A percentile compares a stretch with the other conserved stretches of the same genome.
phyloP scores from a whole-genome alignment of 2,329 filamentous ascomycete species.

The Fusarium equiseti region DNA sequence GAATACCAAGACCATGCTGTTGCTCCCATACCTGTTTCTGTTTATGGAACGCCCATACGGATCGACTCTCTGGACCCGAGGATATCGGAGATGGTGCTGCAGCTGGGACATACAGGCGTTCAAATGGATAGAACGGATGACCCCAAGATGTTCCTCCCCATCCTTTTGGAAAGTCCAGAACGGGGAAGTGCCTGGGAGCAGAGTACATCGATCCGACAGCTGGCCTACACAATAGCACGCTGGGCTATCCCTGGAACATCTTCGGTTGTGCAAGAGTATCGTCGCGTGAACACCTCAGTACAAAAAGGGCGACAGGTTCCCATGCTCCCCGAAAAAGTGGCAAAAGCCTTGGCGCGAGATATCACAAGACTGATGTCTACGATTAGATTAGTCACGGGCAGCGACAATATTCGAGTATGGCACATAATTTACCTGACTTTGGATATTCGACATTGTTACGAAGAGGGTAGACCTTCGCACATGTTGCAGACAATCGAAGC shows the following conservation, averaged over 20 bases:
- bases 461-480: slow-evolving; percentile 48
- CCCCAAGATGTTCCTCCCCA: slow-evolving; percentile 71
- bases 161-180: slow-evolving; percentile 69
- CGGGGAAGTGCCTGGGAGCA: slow-evolving; percentile 69
- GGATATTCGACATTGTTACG: slow-evolving; percentile 48
- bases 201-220: slow-evolving; percentile 61
- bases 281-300: slow-evolving; percentile 50
- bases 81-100: slow-evolving; percentile 55
- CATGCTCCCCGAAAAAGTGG: slow-evolving; percentile 24
- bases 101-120: slow-evolving; percentile 38
- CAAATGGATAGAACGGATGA: slow-evolving; percentile 36
- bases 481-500: slow-evolving; percentile 42
- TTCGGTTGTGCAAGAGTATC: slow-evolving; percentile 52
- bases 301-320: slow-evolving; percentile 49
- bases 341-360: slow-evolving; percentile 25
- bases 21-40: slow-evolving; percentile 32
- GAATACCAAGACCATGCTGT: slow-evolving; percentile 49
- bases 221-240: slow-evolving; percentile 66
- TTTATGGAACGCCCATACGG: slow-evolving; percentile 12
- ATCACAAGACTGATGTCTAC: slow-evolving; percentile 40
- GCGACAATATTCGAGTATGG: slow-evolving; percentile 38
- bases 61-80: slow-evolving; percentile 53
- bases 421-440: slow-evolving; percentile 45
- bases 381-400: slow-evolving; percentile 7
- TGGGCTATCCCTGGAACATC: slow-evolving; percentile 30